Evolutionary conservation across 139 green algal species (phyloP).

Genomic region (Coelastrella sp.): DNA sequence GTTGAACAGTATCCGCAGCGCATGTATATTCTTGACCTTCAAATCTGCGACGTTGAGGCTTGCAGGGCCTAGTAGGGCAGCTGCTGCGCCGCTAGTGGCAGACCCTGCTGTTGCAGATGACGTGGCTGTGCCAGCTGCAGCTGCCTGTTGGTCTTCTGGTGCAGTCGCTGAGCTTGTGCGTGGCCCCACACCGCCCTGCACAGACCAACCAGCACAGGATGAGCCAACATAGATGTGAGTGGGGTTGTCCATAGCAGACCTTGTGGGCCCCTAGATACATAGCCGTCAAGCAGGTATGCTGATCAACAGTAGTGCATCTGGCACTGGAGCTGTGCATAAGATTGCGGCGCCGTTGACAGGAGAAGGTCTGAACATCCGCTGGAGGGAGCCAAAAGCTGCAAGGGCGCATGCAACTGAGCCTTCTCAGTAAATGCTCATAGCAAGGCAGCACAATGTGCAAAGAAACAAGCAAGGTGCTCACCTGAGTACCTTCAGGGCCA

Average conservation of each 20-base stretch:
- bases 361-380: no score
- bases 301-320: no score
- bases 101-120: slow-evolving; percentile 1
- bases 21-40: slow-evolving; percentile 79
- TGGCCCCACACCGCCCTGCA: not conserved
- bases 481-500: not conserved
- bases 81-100: not conserved
- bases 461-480: not conserved
- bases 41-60: slow-evolving; percentile 4
- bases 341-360: no score
- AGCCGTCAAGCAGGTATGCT: no score
- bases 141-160: not conserved
- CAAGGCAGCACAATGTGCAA: not conserved
- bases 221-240: no score
- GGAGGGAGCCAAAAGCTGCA: no score
- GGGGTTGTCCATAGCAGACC: no score
- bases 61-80: not conserved
- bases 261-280: no score
- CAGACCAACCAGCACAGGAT: not conserved
- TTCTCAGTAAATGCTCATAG: not conserved
- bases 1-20: slow-evolving; percentile 89
- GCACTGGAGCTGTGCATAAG: no score
- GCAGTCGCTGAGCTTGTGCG: not conserved
- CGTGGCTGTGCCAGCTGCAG: not conserved
- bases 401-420: no score